phyloP scores from a whole-genome alignment of 768 basidiomycete genomes.

The Zangia roseola region DNA sequence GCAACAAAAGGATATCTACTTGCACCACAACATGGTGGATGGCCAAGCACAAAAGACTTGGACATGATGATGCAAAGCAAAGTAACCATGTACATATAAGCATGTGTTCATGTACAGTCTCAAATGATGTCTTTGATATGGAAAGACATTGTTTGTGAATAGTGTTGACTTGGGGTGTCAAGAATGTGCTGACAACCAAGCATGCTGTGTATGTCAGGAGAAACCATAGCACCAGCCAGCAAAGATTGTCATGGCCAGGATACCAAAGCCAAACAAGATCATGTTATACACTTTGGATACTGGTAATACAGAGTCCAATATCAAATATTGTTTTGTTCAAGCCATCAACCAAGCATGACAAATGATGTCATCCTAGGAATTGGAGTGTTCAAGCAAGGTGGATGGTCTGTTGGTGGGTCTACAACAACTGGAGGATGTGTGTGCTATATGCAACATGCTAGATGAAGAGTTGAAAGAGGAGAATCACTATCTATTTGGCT shows the following conservation, averaged over 20 bases:
- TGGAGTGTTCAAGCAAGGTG: not conserved
- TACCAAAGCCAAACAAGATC: not conserved
- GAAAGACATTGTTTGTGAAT: not conserved
- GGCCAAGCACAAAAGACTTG: not conserved
- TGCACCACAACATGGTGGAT: not conserved
- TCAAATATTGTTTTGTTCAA: too few relatives aligned
- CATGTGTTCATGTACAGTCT: not conserved
- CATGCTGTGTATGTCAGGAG: not conserved
- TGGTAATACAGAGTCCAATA: accelerated
- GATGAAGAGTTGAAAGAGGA: not conserved
- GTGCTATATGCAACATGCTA: not conserved
- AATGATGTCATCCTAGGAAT: not conserved
- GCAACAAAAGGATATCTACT: not conserved
- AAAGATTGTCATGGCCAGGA: not conserved
- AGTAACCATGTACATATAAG: not conserved
- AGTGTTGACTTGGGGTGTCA: not conserved
- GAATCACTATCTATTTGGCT: not conserved
- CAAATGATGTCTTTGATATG: constrained; percentile 7
- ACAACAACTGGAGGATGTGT: not conserved
- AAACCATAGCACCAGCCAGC: not conserved
- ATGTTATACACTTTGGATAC: not conserved
- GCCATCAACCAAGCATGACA: too few relatives aligned
- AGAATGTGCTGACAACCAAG: not conserved
- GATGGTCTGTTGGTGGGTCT: not conserved
- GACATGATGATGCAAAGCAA: not conserved